Evolutionary conservation across 495 filamentous ascomycete genomes (phyloP).

Genomic region (Neurospora sp.): DNA sequence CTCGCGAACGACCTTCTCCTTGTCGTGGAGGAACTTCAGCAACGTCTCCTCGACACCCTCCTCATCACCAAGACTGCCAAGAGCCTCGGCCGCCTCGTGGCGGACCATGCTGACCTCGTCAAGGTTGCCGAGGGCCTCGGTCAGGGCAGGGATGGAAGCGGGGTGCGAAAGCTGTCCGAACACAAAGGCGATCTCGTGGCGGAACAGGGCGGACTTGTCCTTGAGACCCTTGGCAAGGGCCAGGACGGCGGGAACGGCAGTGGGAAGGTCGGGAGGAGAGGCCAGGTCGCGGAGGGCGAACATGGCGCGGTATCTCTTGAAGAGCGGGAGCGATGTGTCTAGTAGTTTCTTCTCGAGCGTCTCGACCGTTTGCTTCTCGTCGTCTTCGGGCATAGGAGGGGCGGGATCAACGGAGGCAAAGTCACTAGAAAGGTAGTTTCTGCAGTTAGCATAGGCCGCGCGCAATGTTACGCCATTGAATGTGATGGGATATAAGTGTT

Average conservation of each 20-base stretch:
- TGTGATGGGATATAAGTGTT: neutral
- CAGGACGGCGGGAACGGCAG: conserved; percentile 70
- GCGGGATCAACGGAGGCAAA: conserved; percentile 95
- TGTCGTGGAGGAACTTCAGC: conserved; percentile 75
- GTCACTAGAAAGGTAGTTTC: conserved; percentile 44
- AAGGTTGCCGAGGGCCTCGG: conserved; percentile 63
- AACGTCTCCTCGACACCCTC: conserved; percentile 83
- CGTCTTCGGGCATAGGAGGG: conserved; percentile 64
- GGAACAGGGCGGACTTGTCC: conserved; percentile 86
- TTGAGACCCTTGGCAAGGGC: conserved; percentile 79
- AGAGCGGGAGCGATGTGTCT: conserved; percentile 68
- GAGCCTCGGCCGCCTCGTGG: conserved; percentile 93
- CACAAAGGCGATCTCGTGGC: conserved; percentile 96
- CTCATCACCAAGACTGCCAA: conserved; percentile 91
- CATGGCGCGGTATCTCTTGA: conserved; percentile 94
- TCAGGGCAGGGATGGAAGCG: conserved; percentile 85
- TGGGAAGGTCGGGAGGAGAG: conserved; percentile 82
- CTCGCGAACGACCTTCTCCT: conserved; percentile 86
- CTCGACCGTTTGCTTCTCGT: conserved; percentile 51
- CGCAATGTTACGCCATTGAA: neutral
- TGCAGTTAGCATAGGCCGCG: neutral
- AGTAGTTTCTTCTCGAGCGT: conserved; percentile 67
- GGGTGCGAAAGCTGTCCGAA: conserved; percentile 95
- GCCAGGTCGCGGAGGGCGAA: conserved; percentile 90
- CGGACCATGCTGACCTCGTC: conserved; percentile 90